Evolutionary conservation across 2,329 filamentous ascomycete species (phyloP).

Genomic region (Mycogone perniciosa): DNA sequence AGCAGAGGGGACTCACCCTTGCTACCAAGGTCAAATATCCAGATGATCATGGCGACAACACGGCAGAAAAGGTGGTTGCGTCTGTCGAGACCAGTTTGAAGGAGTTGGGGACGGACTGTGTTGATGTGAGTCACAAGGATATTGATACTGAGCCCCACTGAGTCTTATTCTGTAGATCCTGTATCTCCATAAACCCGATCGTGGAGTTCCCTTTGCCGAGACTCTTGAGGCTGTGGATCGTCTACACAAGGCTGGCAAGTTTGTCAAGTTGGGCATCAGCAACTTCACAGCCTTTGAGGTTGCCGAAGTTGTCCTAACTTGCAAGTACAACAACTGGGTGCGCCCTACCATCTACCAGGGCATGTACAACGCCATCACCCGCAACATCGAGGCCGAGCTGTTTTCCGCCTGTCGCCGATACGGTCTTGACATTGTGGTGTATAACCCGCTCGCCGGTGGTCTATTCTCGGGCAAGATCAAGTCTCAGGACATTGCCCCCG

Average conservation of each 20-base stretch:
- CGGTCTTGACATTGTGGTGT: slow-evolving; percentile 13
- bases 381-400: slow-evolving; percentile 68
- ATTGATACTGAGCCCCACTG: not conserved
- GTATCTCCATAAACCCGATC: slow-evolving; percentile 41
- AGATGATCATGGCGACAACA: slow-evolving; percentile 49
- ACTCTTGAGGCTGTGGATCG: slow-evolving; percentile 73
- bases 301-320: slow-evolving; percentile 74
- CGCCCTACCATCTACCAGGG: slow-evolving; percentile 78
- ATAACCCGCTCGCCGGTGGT: slow-evolving; percentile 12
- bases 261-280: slow-evolving; percentile 70
- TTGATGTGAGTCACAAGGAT: slow-evolving; percentile 50
- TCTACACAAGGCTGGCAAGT: slow-evolving; percentile 80
- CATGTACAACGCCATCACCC: slow-evolving; percentile 80
- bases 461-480: slow-evolving; percentile 76
- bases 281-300: slow-evolving; percentile 88
- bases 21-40: slow-evolving; percentile 75
- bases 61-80: slow-evolving; percentile 55
- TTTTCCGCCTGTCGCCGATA: slow-evolving; percentile 53
- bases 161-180: slow-evolving; percentile 26
- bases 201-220: slow-evolving; percentile 67
- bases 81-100: slow-evolving; percentile 62
- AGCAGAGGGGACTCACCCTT: slow-evolving; percentile 67
- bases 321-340: slow-evolving; percentile 74
- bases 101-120: slow-evolving; percentile 64
- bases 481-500: slow-evolving; percentile 53